These are phyloP conservation scores for Phtheirospermum japonicum DNA, from an alignment of 257 asterid species.

Conservation along the genomic window DNA sequence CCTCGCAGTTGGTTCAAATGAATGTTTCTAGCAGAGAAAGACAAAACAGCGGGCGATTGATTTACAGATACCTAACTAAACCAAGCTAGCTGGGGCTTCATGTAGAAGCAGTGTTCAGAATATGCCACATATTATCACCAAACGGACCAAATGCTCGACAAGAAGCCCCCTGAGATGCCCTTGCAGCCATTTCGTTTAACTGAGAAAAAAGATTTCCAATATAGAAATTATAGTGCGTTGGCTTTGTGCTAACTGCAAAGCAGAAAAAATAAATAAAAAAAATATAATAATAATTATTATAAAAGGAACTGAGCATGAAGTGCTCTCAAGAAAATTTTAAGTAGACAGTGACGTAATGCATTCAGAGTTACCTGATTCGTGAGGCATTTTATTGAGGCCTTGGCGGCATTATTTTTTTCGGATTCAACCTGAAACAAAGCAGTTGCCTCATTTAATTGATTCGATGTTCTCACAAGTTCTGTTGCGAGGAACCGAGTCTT, in stretches of 20 bases:
- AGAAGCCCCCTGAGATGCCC: slow-evolving; percentile 41
- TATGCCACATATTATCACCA: slow-evolving; percentile 38
- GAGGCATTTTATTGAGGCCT: slow-evolving; percentile 52
- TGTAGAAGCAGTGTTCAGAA: slow-evolving; percentile 40
- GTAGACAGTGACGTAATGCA: slow-evolving; percentile 12
- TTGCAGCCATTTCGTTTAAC: slow-evolving; percentile 56
- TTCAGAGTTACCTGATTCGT: slow-evolving; percentile 48
- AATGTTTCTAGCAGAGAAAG: slow-evolving; percentile 1
- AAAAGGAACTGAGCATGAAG: too few species aligned
- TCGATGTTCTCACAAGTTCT: slow-evolving; percentile 53
- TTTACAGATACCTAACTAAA: slow-evolving; percentile 4
- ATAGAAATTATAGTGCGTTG: slow-evolving; percentile 5
- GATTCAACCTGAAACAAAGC: slow-evolving; percentile 42
- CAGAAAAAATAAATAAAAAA: background rate
- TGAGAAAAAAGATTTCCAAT: slow-evolving; percentile 23
- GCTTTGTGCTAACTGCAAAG: slow-evolving; percentile 4
- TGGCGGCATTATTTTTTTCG: slow-evolving; percentile 50
- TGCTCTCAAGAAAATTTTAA: slow-evolving; percentile 6
- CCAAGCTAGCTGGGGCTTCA: slow-evolving; percentile 28
- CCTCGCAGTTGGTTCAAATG: slow-evolving; percentile 2
- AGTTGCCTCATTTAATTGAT: slow-evolving; percentile 42
- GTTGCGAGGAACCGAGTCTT: slow-evolving; percentile 48
- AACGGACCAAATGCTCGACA: slow-evolving; percentile 45
- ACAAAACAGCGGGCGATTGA: background rate
- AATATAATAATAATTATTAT: too few species aligned